These are phyloP conservation scores for Yamadazyma kitorensis DNA, from an alignment of 805 yeast species.

Conservation along the genomic window DNA sequence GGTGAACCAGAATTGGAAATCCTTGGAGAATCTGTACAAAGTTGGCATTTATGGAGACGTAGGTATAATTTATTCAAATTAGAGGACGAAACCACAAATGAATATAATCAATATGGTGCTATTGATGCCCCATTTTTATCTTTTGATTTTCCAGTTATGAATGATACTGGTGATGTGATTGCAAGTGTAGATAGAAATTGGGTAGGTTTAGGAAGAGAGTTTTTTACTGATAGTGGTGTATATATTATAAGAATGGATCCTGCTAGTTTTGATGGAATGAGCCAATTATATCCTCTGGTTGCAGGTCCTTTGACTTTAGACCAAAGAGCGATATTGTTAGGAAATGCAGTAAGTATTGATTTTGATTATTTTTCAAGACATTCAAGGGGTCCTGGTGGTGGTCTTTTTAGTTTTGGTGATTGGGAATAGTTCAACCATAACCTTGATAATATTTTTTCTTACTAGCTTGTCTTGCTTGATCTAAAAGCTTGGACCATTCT, in stretches of 20 bases:
- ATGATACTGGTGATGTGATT: constrained; percentile 55
- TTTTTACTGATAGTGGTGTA: constrained; percentile 93
- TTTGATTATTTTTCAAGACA: constrained; percentile 97
- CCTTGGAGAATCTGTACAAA: constrained; percentile 85
- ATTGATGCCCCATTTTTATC: constrained; percentile 86
- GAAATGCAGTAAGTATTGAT: constrained; percentile 88
- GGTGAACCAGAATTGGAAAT: constrained; percentile 40
- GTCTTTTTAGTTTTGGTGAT: constrained; percentile 38
- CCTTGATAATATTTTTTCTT: constrained; percentile 3
- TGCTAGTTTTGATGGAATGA: constrained; percentile 58
- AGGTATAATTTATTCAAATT: constrained; percentile 73
- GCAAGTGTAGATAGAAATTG: constrained; percentile 89
- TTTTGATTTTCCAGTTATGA: constrained; percentile 77
- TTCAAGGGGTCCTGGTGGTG: constrained; percentile 51
- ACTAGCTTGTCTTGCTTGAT: constrained; percentile 21
- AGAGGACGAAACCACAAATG: constrained; percentile 38
- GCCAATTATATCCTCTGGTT: constrained; percentile 47
- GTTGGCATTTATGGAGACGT: constrained; percentile 95
- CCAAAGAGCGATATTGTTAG: constrained; percentile 82
- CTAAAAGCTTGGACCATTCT: constrained; percentile 34
- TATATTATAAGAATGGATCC: constrained; percentile 85
- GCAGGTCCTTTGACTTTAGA: constrained; percentile 63
- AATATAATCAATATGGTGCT: constrained; percentile 75
- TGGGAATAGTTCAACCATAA: constrained; percentile 4
- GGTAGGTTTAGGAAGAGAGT: constrained; percentile 91